A percentile compares a stretch with the other conserved stretches of the same genome.
phyloP scores from a whole-genome alignment of 176 grass and related monocot genomes.

The Avena sativa region DNA sequence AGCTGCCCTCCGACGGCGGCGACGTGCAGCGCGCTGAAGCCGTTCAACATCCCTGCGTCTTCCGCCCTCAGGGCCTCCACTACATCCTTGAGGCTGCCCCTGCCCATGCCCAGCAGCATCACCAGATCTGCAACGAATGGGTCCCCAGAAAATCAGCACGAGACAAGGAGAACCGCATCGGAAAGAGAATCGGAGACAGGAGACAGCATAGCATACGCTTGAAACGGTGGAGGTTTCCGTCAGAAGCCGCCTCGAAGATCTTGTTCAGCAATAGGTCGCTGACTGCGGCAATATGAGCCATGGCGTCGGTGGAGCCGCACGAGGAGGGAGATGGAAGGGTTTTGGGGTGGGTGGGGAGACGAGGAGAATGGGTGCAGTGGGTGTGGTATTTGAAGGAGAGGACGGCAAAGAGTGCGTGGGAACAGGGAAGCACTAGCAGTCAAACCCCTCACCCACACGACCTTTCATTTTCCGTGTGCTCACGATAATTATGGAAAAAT shows the following conservation, averaged over 20 bases:
- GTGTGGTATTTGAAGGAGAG: conserved; percentile 2
- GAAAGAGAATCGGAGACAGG: background rate
- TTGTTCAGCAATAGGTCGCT: background rate
- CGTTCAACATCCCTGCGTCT: background rate
- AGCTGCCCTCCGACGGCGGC: background rate
- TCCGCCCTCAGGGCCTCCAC: background rate
- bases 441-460: background rate
- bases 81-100: conserved; percentile 13
- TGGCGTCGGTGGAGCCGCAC: background rate
- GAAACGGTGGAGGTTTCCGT: background rate
- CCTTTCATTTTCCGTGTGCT: background rate
- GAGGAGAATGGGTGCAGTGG: background rate
- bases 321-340: background rate
- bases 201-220: background rate
- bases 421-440: background rate
- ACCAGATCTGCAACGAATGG: background rate
- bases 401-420: background rate
- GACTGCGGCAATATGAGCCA: background rate
- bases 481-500: background rate
- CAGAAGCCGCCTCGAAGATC: conserved; percentile 21
- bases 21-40: background rate
- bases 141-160: background rate
- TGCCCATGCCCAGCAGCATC: conserved; percentile 8
- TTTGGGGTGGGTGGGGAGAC: background rate
- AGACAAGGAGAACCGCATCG: background rate